These are phyloP conservation scores for Madurella fahalii DNA, from an alignment of 2,329 filamentous ascomycete species.

Conservation along the genomic window DNA sequence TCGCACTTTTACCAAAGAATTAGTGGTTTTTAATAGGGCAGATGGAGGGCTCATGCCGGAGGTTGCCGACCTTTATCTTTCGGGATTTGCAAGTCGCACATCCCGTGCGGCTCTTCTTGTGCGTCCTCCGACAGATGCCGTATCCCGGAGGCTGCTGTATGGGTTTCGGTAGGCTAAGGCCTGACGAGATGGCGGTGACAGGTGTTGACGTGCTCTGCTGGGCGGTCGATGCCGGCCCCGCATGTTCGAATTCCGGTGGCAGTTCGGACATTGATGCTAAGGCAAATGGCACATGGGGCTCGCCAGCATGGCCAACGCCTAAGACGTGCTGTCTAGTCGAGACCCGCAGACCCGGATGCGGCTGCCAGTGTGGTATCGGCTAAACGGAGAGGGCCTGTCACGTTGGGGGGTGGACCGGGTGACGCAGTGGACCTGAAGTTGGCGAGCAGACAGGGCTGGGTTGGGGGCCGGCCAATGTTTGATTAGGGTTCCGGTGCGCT, in stretches of 20 bases:
- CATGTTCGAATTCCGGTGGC: neutral
- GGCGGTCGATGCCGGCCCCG: constrained; percentile 6
- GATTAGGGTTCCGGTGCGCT: no score
- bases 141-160: constrained; percentile 9
- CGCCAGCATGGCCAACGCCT: neutral
- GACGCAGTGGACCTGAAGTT: no score
- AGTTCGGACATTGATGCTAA: constrained; percentile 2
- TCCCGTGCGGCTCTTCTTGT: constrained; percentile 36
- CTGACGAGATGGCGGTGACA: neutral
- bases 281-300: neutral
- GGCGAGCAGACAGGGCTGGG: no score
- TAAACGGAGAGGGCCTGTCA: no score
- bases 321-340: no score
- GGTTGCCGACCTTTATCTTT: constrained; percentile 37
- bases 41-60: neutral
- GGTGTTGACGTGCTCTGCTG: neutral
- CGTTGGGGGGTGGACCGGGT: no score
- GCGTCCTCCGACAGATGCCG: constrained; percentile 14
- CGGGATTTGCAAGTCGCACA: constrained; percentile 37
- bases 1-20: constrained; percentile 32
- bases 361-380: no score
- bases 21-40: neutral
- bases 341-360: no score
- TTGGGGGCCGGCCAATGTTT: no score
- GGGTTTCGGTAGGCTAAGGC: neutral